phyloP scores from a whole-genome alignment of 805 yeast species.

The Suhomyces sp. region DNA sequence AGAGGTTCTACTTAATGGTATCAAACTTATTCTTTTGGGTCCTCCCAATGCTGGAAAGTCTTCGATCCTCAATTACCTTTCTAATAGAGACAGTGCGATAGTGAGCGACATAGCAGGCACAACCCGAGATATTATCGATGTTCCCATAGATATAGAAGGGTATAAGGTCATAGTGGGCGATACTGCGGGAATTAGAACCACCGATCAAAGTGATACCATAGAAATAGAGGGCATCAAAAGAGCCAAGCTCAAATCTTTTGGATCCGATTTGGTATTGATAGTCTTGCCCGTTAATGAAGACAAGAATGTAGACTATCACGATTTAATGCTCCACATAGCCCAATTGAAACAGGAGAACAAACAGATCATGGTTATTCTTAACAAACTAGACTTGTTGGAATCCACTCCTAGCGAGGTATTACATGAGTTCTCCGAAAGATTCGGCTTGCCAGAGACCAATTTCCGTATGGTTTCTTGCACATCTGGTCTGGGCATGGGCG shows the following conservation, averaged over 20 bases:
- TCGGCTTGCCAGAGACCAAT: constrained; percentile 11
- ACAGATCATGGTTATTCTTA: constrained; percentile 46
- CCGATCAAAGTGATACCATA: constrained; percentile 48
- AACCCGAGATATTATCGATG: constrained; percentile 83
- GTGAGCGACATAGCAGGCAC: constrained; percentile 93
- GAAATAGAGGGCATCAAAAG: constrained; percentile 80
- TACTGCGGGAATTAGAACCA: constrained; percentile 82
- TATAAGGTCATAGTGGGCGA: constrained; percentile 82
- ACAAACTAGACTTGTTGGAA: constrained; percentile 53
- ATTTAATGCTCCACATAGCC: constrained; percentile 38
- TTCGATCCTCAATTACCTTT: constrained; percentile 72
- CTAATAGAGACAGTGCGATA: constrained; percentile 79
- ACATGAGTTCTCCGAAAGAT: constrained; percentile 6
- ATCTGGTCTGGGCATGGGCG: constrained; percentile 52
- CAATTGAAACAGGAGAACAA: constrained; percentile 25
- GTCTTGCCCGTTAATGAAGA: constrained; percentile 51
- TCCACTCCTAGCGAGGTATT: background rate
- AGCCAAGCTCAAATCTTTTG: constrained; percentile 58
- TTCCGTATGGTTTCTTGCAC: constrained; percentile 56
- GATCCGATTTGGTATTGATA: constrained; percentile 67
- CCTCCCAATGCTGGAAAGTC: constrained; percentile 98
- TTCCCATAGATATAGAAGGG: constrained; percentile 78
- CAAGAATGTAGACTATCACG: constrained; percentile 18
- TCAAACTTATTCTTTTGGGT: constrained; percentile 71
- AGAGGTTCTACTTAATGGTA: constrained; percentile 67